Conservation (phyloP, 331 rosid species). For the Malus hybrid region DNA sequence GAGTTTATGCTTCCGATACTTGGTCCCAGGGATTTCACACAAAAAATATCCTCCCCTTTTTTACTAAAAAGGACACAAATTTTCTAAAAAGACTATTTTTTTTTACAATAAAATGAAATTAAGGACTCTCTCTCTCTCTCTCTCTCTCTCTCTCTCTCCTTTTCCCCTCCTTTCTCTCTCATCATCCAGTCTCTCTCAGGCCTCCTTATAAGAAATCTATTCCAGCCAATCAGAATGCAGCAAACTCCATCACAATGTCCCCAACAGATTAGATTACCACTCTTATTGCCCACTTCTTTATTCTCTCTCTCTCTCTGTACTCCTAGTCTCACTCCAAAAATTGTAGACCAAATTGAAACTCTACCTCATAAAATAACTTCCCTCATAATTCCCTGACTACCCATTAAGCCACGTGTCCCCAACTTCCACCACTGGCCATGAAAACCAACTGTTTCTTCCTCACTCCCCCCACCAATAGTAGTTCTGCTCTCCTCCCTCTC, state of each 20-base stretch:
- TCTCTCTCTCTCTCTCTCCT: too few species aligned
- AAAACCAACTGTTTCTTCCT: constrained; percentile 24
- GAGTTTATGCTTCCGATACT: neutral
- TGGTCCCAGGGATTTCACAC: constrained; percentile 27
- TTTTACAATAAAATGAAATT: too few species aligned
- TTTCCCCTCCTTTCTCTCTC: constrained; percentile 25
- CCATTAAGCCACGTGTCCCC: constrained; percentile 49
- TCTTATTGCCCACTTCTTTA: neutral
- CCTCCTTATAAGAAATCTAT: constrained; percentile 46
- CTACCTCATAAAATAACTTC: constrained; percentile 28
- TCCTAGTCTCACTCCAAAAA: neutral
- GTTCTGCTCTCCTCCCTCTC: neutral
- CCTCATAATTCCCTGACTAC: constrained; percentile 10
- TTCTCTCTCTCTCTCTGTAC: neutral
- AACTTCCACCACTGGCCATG: constrained; percentile 41
- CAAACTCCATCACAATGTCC: constrained; percentile 46
- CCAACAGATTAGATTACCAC: constrained; percentile 35
- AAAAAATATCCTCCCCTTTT: constrained; percentile 28
- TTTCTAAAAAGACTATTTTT: constrained; percentile 5
- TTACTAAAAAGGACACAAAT: constrained; percentile 17
- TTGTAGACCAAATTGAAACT: constrained; percentile 11
- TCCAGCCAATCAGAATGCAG: constrained; percentile 60
- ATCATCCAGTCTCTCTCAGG: constrained; percentile 25
- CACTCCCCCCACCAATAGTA: neutral
- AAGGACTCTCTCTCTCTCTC: too few species aligned